Conservation (phyloP, 371 early-diverging fungal genomes). For the Circinella umbellata region DNA sequence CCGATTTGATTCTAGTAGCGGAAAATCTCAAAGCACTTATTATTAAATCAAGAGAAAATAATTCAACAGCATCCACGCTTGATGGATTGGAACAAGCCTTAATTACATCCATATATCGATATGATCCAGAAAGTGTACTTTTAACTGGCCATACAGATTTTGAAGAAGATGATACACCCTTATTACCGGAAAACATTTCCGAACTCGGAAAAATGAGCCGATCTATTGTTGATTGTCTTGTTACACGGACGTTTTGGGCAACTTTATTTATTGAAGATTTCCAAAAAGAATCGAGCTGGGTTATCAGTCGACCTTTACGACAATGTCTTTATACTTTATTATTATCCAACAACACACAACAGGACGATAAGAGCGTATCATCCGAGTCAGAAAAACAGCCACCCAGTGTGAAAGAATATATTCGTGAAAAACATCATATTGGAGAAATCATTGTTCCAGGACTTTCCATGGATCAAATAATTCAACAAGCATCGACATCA, state of each 20-base stretch:
- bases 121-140: conserved; percentile 27
- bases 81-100: conserved; percentile 30
- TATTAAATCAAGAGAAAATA: conserved; percentile 20
- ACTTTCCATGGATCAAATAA: background rate
- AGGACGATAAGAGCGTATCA: background rate
- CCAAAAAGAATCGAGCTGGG: conserved; percentile 51
- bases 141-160: background rate
- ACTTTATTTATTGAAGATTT: conserved; percentile 60
- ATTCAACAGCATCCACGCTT: conserved; percentile 21
- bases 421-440: conserved; percentile 44
- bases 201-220: conserved; percentile 29
- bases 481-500: background rate
- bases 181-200: conserved; percentile 15
- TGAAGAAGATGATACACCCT: background rate
- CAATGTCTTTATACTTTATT: conserved; percentile 49
- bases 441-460: conserved; percentile 9
- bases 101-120: conserved; percentile 33
- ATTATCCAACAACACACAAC: background rate
- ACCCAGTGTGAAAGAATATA: conserved; percentile 29
- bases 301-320: conserved; percentile 49
- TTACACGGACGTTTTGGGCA: conserved; percentile 55
- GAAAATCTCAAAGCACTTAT: conserved; percentile 20
- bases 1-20: background rate
- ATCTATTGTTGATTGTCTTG: conserved; percentile 50
- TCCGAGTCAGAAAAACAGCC: background rate